A percentile compares a stretch with the other conserved stretches of the same genome.
phyloP scores from a whole-genome alignment of 163 green algal genomes.

The Chlamydomonas reinhardtii region DNA sequence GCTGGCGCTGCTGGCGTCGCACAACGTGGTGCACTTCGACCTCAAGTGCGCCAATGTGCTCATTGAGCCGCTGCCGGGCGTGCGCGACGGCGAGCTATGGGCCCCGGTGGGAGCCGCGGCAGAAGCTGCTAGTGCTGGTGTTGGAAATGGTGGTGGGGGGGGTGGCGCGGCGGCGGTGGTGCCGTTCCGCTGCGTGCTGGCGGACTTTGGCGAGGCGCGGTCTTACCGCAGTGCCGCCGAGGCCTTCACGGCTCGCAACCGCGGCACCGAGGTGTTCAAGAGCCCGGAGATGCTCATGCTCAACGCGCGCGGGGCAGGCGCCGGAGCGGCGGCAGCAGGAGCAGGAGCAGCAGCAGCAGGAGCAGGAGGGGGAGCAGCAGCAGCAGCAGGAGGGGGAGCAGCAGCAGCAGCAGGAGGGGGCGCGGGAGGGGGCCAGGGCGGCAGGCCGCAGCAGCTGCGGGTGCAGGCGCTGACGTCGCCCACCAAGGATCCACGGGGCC shows the following conservation, averaged over 20 bases:
- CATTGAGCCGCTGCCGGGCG: slow-evolving; percentile 57
- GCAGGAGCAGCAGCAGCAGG: too few relatives aligned
- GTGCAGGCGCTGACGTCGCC: too few relatives aligned
- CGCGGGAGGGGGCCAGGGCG: too few relatives aligned
- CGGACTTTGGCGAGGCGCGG: slow-evolving; percentile 76
- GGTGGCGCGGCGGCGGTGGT: neutral
- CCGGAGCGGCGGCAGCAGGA: too few relatives aligned
- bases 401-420: too few relatives aligned
- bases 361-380: too few relatives aligned
- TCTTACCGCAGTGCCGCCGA: slow-evolving; percentile 60
- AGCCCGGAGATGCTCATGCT: slow-evolving; percentile 77
- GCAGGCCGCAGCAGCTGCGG: too few relatives aligned
- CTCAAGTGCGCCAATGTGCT: slow-evolving; percentile 74
- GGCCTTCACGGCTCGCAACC: slow-evolving; percentile 62
- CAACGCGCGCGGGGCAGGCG: slow-evolving; percentile 37
- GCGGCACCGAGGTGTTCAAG: slow-evolving; percentile 79
- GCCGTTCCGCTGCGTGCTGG: slow-evolving; percentile 60
- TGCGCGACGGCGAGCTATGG: slow-evolving; percentile 63
- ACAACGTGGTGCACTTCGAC: slow-evolving; percentile 72
- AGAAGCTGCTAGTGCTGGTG: neutral
- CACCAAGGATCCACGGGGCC: too few relatives aligned
- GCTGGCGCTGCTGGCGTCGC: slow-evolving; percentile 53
- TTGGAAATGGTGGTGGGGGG: neutral
- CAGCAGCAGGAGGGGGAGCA: too few relatives aligned
- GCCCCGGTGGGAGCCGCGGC: slow-evolving; percentile 20